These are phyloP conservation scores for Backusella circina DNA, from an alignment of 192 early-diverging fungal genomes.

Conservation along the genomic window DNA sequence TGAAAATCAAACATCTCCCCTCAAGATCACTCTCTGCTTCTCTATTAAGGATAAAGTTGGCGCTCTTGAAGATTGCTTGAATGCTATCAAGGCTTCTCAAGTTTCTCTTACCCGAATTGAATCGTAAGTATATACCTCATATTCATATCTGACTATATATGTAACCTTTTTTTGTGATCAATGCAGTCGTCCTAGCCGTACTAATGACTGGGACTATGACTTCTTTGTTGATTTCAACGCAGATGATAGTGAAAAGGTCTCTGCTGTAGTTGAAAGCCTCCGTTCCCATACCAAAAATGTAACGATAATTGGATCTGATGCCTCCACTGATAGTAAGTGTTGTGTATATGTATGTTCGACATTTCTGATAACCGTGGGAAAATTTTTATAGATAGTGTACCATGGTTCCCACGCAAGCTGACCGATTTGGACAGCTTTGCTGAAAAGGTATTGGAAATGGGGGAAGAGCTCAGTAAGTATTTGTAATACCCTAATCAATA, in stretches of 20 bases:
- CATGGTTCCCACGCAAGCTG: conserved; percentile 96
- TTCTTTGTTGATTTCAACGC: conserved; percentile 93
- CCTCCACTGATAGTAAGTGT: conserved; percentile 35
- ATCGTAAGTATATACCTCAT: conserved; percentile 48
- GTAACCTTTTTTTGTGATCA: not conserved
- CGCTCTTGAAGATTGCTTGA: conserved; percentile 78
- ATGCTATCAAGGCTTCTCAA: conserved; percentile 60
- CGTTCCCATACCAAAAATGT: conserved; percentile 69
- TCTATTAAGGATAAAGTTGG: conserved; percentile 84
- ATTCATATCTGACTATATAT: not conserved
- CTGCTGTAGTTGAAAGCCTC: conserved; percentile 58
- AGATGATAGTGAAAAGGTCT: conserved; percentile 53
- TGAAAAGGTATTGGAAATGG: conserved; percentile 89
- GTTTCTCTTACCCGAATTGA: conserved; percentile 95
- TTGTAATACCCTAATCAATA: not conserved
- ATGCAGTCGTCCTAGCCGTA: conserved; percentile 74
- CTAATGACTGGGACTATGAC: conserved; percentile 80
- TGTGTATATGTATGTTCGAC: not conserved
- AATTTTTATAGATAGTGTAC: conserved; percentile 42
- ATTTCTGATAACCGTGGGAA: conserved; percentile 3
- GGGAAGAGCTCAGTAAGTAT: conserved; percentile 69
- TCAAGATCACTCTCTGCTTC: conserved; percentile 47
- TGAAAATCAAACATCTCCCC: not conserved
- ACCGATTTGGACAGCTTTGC: conserved; percentile 90
- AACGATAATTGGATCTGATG: conserved; percentile 53